Evolutionary conservation across 2,329 filamentous ascomycete genomes (phyloP).

Genomic region (Botrytis paeoniae): DNA sequence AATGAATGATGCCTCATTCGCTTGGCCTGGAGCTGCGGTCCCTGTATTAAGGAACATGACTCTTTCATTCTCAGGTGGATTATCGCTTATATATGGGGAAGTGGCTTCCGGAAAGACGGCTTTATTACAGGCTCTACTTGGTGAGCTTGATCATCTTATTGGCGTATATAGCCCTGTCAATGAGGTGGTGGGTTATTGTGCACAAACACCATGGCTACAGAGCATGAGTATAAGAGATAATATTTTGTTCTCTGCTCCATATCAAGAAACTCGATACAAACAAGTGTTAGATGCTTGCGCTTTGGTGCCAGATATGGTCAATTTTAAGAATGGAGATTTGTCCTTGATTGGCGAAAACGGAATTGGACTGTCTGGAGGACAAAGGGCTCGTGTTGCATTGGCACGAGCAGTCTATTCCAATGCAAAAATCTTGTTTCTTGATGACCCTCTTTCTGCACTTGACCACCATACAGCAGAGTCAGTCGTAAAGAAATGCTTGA

Average conservation of each 20-base stretch:
- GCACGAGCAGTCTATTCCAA: constrained; percentile 58
- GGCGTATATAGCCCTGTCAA: constrained; percentile 47
- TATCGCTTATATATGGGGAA: constrained; percentile 61
- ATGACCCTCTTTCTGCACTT: constrained; percentile 58
- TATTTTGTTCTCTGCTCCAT: constrained; percentile 61
- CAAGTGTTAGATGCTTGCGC: constrained; percentile 66
- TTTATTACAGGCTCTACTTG: constrained; percentile 35
- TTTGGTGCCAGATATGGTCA: constrained; percentile 57
- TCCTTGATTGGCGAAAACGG: constrained; percentile 61
- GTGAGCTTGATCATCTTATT: constrained; percentile 35
- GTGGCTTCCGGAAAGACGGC: constrained; percentile 62
- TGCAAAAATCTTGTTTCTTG: constrained; percentile 53
- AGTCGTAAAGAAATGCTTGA: constrained; percentile 56
- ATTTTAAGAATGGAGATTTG: constrained; percentile 62
- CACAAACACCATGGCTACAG: constrained; percentile 65
- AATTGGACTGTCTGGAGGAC: constrained; percentile 58
- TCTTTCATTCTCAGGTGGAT: constrained; percentile 51
- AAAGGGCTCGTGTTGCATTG: constrained; percentile 59
- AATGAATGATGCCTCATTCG: constrained; percentile 66
- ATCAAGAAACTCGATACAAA: constrained; percentile 67
- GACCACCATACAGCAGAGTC: constrained; percentile 63
- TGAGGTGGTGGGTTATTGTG: constrained; percentile 60
- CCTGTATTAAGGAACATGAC: constrained; percentile 54
- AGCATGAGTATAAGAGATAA: constrained; percentile 69
- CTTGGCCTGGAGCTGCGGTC: constrained; percentile 68